Base-by-base conservation (phyloP, 139 green algal species). In the Coelastrella sp. region DNA sequence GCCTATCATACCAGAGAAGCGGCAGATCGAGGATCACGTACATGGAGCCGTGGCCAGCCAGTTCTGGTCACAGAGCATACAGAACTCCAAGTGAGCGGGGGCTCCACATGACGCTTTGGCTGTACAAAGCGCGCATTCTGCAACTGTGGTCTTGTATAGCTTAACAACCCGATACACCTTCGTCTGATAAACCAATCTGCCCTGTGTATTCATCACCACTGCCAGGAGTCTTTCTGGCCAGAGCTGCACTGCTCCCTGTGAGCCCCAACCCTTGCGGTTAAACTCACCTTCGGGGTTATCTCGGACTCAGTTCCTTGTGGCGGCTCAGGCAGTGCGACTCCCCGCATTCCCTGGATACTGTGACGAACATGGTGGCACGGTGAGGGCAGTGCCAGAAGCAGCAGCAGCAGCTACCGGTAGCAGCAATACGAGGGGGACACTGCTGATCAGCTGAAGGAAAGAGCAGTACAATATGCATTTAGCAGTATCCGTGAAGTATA, bases 291-390 rank as follows among this genome's bases (percentile, higher is more conserved):
- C 89, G 2, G 94, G 94, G 1, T 68, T 96, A 0, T 91, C 88
- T 0, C 83, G 94, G 0, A 86, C 89, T 0, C 94, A 97, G 85
- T 90, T 96, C 57, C 60, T 96, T 38, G 63, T 96, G 13, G 91
- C 91, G 0, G 71, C 89, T 0, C 94, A 95, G 53, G 92, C 94
- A 1, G 38, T 94, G 5, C 86, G 89, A 43, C 17, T 95, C 17
- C 92, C 94, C 0, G 66, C 86, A 32, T 78, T 94, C 8, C 94
- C 94, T 5, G 90, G 90, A 0, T 91, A 91, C 37, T 90, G 91
- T 30, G 62, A 72, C 1, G 41, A 86, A 13, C 86, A 93, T 23
- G 92, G 93, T 3, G 94, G 94, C 25, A 34, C 91, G 89, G 92
- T 94, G 79, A 23, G 62, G 53, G 64, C 64, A 73, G 64, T 32